Conservation (phyloP, 352 stramenopile species). For the Phytophthora podocarpi region DNA sequence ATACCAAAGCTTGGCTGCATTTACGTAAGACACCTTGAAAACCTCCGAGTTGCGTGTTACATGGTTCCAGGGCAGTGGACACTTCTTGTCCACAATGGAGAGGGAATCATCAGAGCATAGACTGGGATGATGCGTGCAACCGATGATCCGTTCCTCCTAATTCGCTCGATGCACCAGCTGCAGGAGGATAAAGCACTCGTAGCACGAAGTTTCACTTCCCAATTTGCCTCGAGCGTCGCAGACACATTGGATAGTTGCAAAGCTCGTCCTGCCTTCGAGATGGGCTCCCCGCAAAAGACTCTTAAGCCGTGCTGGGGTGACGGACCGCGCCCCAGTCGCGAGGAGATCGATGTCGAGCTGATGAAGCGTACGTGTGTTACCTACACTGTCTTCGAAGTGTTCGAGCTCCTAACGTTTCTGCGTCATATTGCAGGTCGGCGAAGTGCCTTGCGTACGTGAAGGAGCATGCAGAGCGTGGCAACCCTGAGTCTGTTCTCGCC, state of each 20-base stretch:
- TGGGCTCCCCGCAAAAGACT: conserved; percentile 5
- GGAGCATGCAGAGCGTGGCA: conserved; percentile 38
- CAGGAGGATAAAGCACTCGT: too few species aligned
- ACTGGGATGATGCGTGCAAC: conserved; percentile 1
- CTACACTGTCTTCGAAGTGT: too few species aligned
- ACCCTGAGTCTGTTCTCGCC: conserved; percentile 37
- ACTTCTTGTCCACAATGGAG: neutral
- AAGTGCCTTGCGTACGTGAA: conserved; percentile 44
- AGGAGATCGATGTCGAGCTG: conserved; percentile 16
- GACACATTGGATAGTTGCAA: too few species aligned
- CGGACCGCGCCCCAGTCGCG: neutral
- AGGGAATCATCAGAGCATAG: neutral
- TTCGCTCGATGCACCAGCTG: conserved; percentile 4
- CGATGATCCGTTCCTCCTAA: too few species aligned
- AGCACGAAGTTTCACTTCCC: neutral
- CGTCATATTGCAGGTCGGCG: conserved; percentile 19
- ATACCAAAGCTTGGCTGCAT: too few species aligned
- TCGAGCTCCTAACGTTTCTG: neutral
- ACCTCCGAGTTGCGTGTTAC: neutral
- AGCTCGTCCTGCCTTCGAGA: neutral
- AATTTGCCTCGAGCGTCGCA: conserved; percentile 1
- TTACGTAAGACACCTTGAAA: neutral
- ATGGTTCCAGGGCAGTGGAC: neutral
- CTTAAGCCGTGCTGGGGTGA: conserved; percentile 6
- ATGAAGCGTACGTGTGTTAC: conserved; percentile 25